Percentiles rank a stretch among this genome's conserved stretches.
These are phyloP conservation scores for Quercus wislizeni DNA, from an alignment of 306 rosid genomes.

Conservation along the genomic window DNA sequence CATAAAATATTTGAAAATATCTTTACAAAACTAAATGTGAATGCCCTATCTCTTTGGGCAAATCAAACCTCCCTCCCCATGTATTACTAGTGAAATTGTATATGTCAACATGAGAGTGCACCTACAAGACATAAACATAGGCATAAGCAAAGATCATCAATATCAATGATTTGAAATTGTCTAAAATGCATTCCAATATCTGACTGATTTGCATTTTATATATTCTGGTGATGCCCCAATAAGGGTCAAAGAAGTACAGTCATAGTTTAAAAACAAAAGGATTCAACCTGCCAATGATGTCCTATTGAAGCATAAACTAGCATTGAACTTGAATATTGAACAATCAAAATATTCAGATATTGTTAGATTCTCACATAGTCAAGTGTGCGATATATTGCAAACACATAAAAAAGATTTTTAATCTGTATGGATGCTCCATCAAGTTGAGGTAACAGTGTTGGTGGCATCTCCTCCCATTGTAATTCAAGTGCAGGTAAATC, in stretches of 20 bases:
- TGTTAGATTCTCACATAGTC: constrained; percentile 49
- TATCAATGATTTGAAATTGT: not conserved
- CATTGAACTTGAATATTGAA: not conserved
- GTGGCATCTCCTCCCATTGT: constrained; percentile 73
- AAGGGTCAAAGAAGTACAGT: not conserved
- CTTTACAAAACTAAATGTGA: constrained; percentile 58
- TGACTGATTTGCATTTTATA: not conserved
- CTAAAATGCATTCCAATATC: not conserved
- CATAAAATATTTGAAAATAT: no score
- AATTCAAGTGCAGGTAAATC: constrained; percentile 75
- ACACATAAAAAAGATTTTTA: constrained; percentile 54
- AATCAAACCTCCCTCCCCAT: constrained; percentile 60
- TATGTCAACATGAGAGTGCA: constrained; percentile 79
- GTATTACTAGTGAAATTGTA: constrained; percentile 55
- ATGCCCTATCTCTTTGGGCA: constrained; percentile 80
- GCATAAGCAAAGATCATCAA: constrained; percentile 1
- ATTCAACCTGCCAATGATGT: not conserved
- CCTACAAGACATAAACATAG: constrained; percentile 41
- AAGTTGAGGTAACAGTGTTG: constrained; percentile 80
- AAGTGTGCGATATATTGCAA: constrained; percentile 69
- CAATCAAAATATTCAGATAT: not conserved
- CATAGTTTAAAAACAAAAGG: not conserved
- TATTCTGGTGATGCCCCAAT: not conserved
- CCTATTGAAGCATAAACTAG: not conserved
- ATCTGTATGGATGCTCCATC: constrained; percentile 84